phyloP scores from a whole-genome alignment of 176 grass and related monocot species.

The Thalia dealbata region DNA sequence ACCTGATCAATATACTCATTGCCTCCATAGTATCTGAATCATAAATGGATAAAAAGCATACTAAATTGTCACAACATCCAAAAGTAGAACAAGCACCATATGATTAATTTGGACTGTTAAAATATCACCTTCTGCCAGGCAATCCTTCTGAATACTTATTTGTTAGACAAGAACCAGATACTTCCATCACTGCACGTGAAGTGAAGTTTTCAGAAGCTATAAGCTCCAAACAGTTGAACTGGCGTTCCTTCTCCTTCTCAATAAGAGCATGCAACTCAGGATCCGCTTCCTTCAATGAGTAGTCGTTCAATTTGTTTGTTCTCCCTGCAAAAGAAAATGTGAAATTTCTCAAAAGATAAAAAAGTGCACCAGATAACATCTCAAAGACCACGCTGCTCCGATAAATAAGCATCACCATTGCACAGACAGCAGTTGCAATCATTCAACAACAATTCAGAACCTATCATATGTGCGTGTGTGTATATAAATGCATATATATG shows the following conservation, averaged over 20 bases:
- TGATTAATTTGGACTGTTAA: background rate
- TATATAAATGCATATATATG: background rate
- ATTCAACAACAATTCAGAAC: background rate
- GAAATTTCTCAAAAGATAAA: background rate
- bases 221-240: conserved; percentile 18
- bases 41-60: background rate
- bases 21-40: conserved; percentile 15
- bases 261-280: conserved; percentile 15
- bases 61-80: background rate
- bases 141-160: conserved; percentile 20
- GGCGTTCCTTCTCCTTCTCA: conserved; percentile 14
- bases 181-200: conserved; percentile 17
- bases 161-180: conserved; percentile 18
- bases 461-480: too few species aligned
- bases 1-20: conserved; percentile 23
- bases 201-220: conserved; percentile 22
- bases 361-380: background rate
- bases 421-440: background rate
- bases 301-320: background rate
- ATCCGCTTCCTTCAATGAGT: conserved; percentile 4
- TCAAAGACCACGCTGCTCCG: background rate
- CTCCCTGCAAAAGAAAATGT: background rate
- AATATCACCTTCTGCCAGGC: conserved; percentile 12
- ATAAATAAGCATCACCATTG: background rate
- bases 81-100: background rate